Conservation (phyloP, 2,329 filamentous ascomycete species). For the Aspergillus melleus region DNA sequence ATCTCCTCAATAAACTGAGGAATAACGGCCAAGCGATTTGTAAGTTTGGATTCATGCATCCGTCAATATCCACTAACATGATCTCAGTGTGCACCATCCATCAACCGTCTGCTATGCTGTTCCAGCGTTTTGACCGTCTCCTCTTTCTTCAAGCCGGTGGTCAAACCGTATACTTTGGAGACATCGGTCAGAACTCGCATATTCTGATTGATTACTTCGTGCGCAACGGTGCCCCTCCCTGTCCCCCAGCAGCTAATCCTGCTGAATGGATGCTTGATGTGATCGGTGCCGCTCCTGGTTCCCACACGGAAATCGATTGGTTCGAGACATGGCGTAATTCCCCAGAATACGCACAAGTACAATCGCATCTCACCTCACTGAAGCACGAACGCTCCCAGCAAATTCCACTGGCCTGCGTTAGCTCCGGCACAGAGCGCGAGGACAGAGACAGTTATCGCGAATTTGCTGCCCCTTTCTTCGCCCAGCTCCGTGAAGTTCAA, state of each 20-base stretch:
- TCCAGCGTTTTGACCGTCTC: neutral
- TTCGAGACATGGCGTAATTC: slow-evolving; percentile 58
- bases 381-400: neutral
- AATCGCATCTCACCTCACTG: slow-evolving; percentile 54
- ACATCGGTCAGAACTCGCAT: neutral
- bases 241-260: neutral
- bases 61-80: neutral
- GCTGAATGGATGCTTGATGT: neutral
- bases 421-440: slow-evolving; percentile 40
- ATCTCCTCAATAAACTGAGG: slow-evolving; percentile 77
- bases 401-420: neutral
- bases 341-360: slow-evolving; percentile 53
- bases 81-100: neutral
- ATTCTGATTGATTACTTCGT: neutral
- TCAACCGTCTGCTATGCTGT: neutral
- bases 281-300: neutral
- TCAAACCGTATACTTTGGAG: neutral
- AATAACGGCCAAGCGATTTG: neutral
- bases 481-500: slow-evolving; percentile 65
- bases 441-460: slow-evolving; percentile 63
- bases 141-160: neutral
- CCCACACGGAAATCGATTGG: slow-evolving; percentile 59
- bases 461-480: slow-evolving; percentile 69
- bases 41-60: neutral
- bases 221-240: neutral